Conservation (phyloP, 106 monocot genomes). For the Narthecium ossifragum region DNA sequence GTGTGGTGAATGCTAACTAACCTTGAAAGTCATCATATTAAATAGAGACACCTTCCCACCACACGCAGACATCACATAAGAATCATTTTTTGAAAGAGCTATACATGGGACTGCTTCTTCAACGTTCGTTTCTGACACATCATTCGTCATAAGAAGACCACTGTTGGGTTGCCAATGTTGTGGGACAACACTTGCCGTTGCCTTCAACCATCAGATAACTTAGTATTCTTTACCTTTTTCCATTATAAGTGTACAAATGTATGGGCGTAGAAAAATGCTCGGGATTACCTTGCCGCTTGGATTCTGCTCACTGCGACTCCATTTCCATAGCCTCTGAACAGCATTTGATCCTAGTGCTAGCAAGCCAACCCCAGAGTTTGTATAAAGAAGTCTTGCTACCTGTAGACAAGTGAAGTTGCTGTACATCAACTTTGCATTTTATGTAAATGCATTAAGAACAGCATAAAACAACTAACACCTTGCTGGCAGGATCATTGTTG, state of each 20-base stretch:
- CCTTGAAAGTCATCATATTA: slow-evolving; percentile 87
- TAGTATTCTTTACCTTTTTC: not conserved
- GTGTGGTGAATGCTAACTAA: slow-evolving; percentile 5
- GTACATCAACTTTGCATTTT: not conserved
- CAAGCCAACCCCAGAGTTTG: slow-evolving; percentile 51
- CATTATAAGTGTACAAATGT: not conserved
- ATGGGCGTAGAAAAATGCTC: not conserved
- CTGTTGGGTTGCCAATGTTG: slow-evolving; percentile 57
- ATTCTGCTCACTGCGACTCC: slow-evolving; percentile 59
- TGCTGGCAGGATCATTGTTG: slow-evolving; percentile 41
- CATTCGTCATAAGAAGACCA: slow-evolving; percentile 53
- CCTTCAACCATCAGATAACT: slow-evolving; percentile 26
- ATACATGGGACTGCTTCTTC: slow-evolving; percentile 60
- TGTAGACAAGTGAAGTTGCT: slow-evolving; percentile 1
- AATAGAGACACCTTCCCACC: slow-evolving; percentile 68
- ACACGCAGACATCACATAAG: slow-evolving; percentile 72
- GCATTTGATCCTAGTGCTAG: slow-evolving; percentile 56
- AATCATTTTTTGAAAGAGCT: slow-evolving; percentile 73
- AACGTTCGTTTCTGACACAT: slow-evolving; percentile 29
- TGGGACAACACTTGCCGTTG: slow-evolving; percentile 55
- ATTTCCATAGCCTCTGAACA: slow-evolving; percentile 58
- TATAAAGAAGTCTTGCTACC: slow-evolving; percentile 54
- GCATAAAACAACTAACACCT: slow-evolving; percentile 19
- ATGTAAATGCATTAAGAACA: not conserved
- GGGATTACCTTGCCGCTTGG: slow-evolving; percentile 47